Percentiles rank a stretch among this genome's conserved stretches.
phyloP scores from a whole-genome alignment of 2,329 filamentous ascomycete species.

The Periglandula ipomoeae region DNA sequence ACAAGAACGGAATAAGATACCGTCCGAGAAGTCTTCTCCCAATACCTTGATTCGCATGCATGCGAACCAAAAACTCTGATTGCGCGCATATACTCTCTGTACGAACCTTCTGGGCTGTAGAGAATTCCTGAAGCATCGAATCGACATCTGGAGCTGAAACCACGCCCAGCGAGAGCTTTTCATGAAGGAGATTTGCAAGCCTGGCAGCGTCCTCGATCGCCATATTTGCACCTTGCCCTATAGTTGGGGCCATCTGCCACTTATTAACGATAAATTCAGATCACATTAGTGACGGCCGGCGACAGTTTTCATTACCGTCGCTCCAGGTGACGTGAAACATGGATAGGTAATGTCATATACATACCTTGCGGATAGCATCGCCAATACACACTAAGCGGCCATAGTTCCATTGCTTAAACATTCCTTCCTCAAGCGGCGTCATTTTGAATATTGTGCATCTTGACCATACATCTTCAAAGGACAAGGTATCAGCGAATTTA shows the following conservation, averaged over 20 bases:
- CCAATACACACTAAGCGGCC: slow-evolving; percentile 23
- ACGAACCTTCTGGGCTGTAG: not conserved
- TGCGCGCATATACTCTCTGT: slow-evolving; percentile 7
- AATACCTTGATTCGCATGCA: slow-evolving; percentile 9
- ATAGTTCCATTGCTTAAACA: slow-evolving; percentile 20
- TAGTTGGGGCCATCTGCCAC: slow-evolving; percentile 11
- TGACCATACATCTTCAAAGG: slow-evolving; percentile 26
- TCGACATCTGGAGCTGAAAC: not conserved
- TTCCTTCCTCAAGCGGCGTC: slow-evolving; percentile 22
- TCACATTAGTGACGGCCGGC: not conserved
- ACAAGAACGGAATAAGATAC: slow-evolving; percentile 8
- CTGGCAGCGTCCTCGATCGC: slow-evolving; percentile 13
- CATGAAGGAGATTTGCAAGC: slow-evolving; percentile 9
- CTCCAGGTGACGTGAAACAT: not conserved
- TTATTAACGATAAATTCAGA: not conserved
- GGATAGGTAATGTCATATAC: not conserved
- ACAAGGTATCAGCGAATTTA: slow-evolving; percentile 17
- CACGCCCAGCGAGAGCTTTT: not conserved
- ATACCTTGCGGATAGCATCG: slow-evolving; percentile 23
- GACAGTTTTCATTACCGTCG: not conserved
- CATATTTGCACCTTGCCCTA: slow-evolving; percentile 14
- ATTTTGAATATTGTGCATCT: slow-evolving; percentile 11
- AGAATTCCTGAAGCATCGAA: slow-evolving; percentile 1
- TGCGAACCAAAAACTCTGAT: slow-evolving; percentile 11
- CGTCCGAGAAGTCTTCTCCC: slow-evolving; percentile 6